phyloP scores from a whole-genome alignment of 768 basidiomycete genomes.

The Russula emetica region DNA sequence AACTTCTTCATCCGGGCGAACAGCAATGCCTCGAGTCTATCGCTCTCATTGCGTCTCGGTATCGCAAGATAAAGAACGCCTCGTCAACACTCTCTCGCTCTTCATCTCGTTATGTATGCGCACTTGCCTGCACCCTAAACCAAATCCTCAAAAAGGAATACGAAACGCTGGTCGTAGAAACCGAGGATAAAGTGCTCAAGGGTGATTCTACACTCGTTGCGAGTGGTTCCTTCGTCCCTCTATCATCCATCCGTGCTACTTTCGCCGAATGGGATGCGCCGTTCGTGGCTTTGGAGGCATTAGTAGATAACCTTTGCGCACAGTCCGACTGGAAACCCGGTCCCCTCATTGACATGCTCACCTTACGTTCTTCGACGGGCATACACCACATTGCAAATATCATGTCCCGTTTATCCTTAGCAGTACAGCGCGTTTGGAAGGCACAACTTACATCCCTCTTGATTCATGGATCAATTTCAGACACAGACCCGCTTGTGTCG shows the following conservation, averaged over 20 bases:
- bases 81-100: conserved; percentile 51
- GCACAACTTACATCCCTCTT: conserved; percentile 79
- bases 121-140: conserved; percentile 68
- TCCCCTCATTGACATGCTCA: conserved; percentile 72
- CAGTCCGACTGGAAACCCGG: conserved; percentile 64
- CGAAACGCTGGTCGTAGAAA: conserved; percentile 70
- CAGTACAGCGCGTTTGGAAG: conserved; percentile 80
- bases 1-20: conserved; percentile 86
- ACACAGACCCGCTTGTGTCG: conserved; percentile 61
- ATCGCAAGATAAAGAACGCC: conserved; percentile 63
- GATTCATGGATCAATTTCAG: conserved; percentile 66
- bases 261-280: conserved; percentile 90
- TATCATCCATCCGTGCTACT: conserved; percentile 76
- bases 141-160: conserved; percentile 77
- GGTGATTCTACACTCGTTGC: conserved; percentile 75
- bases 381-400: conserved; percentile 72
- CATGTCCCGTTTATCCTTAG: conserved; percentile 60
- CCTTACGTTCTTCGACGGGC: conserved; percentile 69
- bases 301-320: conserved; percentile 60
- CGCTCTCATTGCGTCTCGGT: conserved; percentile 67
- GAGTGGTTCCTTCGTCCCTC: conserved; percentile 77
- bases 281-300: conserved; percentile 60
- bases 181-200: conserved; percentile 72
- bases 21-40: conserved; percentile 78
- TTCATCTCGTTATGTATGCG: conserved; percentile 71